Evolutionary conservation across 2,329 filamentous ascomycete genomes (phyloP), one percentile per base, ranked within the genome.

Genomic region (Trichophyton verrucosum): DNA sequence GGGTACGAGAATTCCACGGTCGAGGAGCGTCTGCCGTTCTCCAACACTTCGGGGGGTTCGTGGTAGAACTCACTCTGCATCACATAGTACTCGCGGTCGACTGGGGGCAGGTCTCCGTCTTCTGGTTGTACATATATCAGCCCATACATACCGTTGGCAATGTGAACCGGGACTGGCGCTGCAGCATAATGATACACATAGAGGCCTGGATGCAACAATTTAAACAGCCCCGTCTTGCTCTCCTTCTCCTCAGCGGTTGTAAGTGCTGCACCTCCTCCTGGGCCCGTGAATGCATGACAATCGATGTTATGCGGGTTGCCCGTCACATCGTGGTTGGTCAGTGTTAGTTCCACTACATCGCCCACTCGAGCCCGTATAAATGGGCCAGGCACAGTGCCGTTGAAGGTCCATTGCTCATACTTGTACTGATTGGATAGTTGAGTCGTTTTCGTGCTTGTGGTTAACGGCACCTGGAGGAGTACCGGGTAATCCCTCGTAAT

Each of bases 41-140:
- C 71, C n/a, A 65, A 65, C 1, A 65, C 60, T 57, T 73, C 71
- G 0, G 72, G 72, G 6, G 71, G 70, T 61, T 74, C 72, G 47
- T 73, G 70, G 61, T 73, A 74, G 60, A 72, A 71, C 60, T 73
- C 72, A 63, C 70, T 73, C 62, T 74, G 72, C 68, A 74, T 69
- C 17, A 74, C 71, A 63, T 71, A 74, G 63, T 73, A 74, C 59
- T 74, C 72, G 15, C 64, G 61, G 49, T 73, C 70, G 8, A 72
- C 71, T 0, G 67, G 62, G 0, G 70, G 69, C 0, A 73, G 66
- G 20, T 65, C 65, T 6, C 65, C 64, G 20, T 70, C 64, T 8
- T 66, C 71, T 2, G 71, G 70, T 63, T 73, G 70, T 13, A 73
- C 71, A 64, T 72, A 73, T 55, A 73, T 68, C 56, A 73, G 67